Conservation (phyloP, 495 filamentous ascomycete genomes). For the Penicillium chermesinum region DNA sequence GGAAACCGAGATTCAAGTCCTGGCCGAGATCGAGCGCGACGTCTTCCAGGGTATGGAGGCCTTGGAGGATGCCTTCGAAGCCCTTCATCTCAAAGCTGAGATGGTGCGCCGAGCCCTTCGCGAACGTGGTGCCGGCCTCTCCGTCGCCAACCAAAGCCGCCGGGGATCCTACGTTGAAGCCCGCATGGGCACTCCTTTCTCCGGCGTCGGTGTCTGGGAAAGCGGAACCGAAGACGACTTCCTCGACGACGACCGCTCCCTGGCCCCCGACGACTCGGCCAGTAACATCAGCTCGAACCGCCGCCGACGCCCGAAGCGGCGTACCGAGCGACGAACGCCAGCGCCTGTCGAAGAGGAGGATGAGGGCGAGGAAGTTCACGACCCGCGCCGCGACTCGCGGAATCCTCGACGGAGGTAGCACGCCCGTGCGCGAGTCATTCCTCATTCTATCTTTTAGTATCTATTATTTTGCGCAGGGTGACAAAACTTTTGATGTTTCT, state of each 20-base stretch:
- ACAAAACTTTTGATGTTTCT: not conserved
- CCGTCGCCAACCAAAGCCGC: slow-evolving; percentile 70
- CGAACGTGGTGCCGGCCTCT: slow-evolving; percentile 71
- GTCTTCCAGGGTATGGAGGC: slow-evolving; percentile 92
- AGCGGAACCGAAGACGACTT: slow-evolving; percentile 58
- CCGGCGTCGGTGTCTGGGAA: slow-evolving; percentile 35
- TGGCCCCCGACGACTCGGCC: slow-evolving; percentile 69
- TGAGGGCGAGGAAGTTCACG: slow-evolving; percentile 44
- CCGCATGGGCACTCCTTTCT: slow-evolving; percentile 53
- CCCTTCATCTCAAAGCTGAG: slow-evolving; percentile 80
- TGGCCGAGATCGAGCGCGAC: slow-evolving; percentile 88
- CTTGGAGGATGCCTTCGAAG: slow-evolving; percentile 92
- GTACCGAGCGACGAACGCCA: slow-evolving; percentile 72
- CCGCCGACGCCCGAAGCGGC: slow-evolving; percentile 60
- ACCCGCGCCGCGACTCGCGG: slow-evolving; percentile 27
- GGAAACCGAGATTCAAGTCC: slow-evolving; percentile 82
- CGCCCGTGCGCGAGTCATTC: no score
- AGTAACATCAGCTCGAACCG: slow-evolving; percentile 82
- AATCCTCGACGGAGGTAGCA: slow-evolving; percentile 25
- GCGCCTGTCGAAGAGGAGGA: slow-evolving; percentile 83
- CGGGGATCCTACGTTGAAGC: slow-evolving; percentile 51
- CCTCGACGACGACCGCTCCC: slow-evolving; percentile 55
- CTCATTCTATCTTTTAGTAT: not conserved
- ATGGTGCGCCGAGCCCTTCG: slow-evolving; percentile 71
- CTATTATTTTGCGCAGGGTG: not conserved